A percentile compares a stretch with the other conserved stretches of the same genome.
Conservation (phyloP, 2,329 filamentous ascomycete genomes). For the Beauveria australis region DNA sequence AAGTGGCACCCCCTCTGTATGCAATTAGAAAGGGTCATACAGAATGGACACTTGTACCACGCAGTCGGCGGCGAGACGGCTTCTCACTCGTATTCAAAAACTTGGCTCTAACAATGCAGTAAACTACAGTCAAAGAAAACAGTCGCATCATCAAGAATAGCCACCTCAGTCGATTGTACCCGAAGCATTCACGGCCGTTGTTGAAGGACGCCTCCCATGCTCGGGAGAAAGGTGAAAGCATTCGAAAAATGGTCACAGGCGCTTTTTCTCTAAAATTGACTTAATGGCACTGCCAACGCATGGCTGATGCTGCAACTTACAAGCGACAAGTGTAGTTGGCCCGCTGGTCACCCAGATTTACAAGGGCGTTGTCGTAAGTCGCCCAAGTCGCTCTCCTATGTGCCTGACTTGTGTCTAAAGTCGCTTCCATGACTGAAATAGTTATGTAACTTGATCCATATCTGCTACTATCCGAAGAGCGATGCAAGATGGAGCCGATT, state of each 20-base stretch:
- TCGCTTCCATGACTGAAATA: neutral
- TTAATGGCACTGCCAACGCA: neutral
- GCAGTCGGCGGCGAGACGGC: neutral
- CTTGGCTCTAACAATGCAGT: neutral
- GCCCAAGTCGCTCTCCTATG: neutral
- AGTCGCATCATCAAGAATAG: neutral
- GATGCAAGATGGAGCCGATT: neutral
- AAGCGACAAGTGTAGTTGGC: constrained; percentile 1
- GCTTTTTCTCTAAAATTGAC: neutral
- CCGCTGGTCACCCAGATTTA: neutral
- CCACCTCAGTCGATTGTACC: constrained; percentile 22
- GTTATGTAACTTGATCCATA: neutral
- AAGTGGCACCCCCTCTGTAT: neutral
- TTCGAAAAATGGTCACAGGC: neutral
- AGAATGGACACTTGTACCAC: neutral
- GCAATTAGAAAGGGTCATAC: neutral
- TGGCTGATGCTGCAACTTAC: neutral
- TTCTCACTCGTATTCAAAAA: neutral
- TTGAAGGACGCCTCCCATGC: constrained; percentile 28
- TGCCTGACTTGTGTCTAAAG: neutral
- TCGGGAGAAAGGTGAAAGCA: constrained; percentile 13
- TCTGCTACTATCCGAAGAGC: neutral
- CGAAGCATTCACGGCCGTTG: constrained; percentile 32
- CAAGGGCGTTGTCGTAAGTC: neutral
- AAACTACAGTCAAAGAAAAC: neutral